These are phyloP conservation scores for Leptographium galeiforme DNA, from an alignment of 2,329 filamentous ascomycete species.

Conservation along the genomic window DNA sequence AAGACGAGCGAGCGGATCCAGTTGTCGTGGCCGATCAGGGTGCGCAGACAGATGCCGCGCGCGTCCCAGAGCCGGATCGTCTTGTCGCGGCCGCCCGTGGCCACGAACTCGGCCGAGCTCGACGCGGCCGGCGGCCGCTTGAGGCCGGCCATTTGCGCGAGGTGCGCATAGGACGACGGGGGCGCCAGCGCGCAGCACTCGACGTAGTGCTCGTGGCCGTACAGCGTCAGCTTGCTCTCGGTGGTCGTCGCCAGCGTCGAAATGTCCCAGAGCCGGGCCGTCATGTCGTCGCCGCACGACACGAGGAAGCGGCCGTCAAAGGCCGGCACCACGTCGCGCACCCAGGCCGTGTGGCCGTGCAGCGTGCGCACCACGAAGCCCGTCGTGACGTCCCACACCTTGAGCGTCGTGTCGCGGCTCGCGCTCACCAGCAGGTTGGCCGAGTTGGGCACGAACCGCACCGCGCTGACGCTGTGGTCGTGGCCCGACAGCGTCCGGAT, in stretches of 20 bases:
- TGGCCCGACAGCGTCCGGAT: slow-evolving; percentile 83
- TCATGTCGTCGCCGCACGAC: slow-evolving; percentile 72
- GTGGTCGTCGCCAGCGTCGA: slow-evolving; percentile 35
- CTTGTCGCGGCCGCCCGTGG: slow-evolving; percentile 82
- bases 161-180: slow-evolving; percentile 59
- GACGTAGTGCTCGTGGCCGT: slow-evolving; percentile 76
- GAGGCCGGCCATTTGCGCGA: slow-evolving; percentile 64
- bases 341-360: slow-evolving; percentile 75
- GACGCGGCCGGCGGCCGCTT: slow-evolving; percentile 66
- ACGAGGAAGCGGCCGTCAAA: slow-evolving; percentile 72
- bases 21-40: slow-evolving; percentile 78
- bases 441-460: slow-evolving; percentile 75
- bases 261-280: slow-evolving; percentile 74
- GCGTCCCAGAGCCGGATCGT: slow-evolving; percentile 82
- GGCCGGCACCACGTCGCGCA: slow-evolving; percentile 75
- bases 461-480: slow-evolving; percentile 80
- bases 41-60: slow-evolving; percentile 72
- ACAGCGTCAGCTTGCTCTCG: slow-evolving; percentile 65
- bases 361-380: slow-evolving; percentile 90
- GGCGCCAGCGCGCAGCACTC: slow-evolving; percentile 84
- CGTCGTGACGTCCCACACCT: slow-evolving; percentile 87
- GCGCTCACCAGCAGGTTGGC: slow-evolving; percentile 79
- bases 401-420: slow-evolving; percentile 69
- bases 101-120: slow-evolving; percentile 75
- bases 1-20: slow-evolving; percentile 82